Evolutionary conservation across 768 basidiomycete genomes (phyloP).

Genomic region (Epithele typhae): DNA sequence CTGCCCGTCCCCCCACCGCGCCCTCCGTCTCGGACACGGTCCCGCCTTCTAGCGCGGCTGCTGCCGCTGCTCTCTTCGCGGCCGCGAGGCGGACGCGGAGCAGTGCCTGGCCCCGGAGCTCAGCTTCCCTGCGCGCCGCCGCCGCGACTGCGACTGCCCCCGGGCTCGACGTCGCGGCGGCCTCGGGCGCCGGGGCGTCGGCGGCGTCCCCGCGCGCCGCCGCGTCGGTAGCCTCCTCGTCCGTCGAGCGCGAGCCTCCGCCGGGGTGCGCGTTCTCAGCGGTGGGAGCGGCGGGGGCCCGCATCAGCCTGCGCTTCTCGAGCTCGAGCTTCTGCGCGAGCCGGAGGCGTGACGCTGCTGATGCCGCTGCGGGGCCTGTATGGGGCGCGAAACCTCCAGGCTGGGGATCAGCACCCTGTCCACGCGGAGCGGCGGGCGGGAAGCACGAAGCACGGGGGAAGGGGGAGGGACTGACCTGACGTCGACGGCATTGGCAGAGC

Average conservation of each 20-base stretch:
- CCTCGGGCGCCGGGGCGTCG: no score
- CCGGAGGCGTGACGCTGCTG: conserved; percentile 12
- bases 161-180: conserved; percentile 1
- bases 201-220: no score
- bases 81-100: conserved; percentile 45
- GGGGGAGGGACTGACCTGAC: no score
- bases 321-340: conserved; percentile 17
- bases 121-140: conserved; percentile 33
- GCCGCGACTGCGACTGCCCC: background rate
- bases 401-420: no score
- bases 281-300: conserved; percentile 11
- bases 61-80: conserved; percentile 29
- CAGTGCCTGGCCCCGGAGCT: conserved; percentile 44
- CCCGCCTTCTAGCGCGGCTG: conserved; percentile 5
- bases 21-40: conserved; percentile 10
- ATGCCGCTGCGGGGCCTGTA: conserved; percentile 1
- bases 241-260: no score
- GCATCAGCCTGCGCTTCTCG: conserved; percentile 16
- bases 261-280: conserved; percentile 11
- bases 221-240: no score
- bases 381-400: no score
- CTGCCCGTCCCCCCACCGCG: no score
- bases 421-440: no score
- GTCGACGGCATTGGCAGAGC: no score
- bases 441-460: no score